A percentile compares a stretch with the other conserved stretches of the same genome.
Conservation (phyloP, 2,329 filamentous ascomycete genomes). For the Metarhizium humberi region DNA sequence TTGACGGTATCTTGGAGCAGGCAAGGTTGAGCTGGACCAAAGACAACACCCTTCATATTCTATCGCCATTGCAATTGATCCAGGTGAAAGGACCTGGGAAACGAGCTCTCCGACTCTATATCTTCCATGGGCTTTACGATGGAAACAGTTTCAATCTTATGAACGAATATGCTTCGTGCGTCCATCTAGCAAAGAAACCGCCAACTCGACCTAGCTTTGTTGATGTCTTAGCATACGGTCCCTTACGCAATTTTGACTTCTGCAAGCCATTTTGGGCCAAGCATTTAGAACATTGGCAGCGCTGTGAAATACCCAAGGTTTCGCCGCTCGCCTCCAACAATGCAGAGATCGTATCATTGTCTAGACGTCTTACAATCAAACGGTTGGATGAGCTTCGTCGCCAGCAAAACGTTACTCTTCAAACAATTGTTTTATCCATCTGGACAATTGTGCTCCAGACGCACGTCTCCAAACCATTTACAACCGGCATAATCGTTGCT, state of each 20-base stretch:
- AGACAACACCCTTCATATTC: conserved; percentile 38
- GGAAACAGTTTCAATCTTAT: conserved; percentile 67
- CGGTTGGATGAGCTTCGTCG: conserved; percentile 44
- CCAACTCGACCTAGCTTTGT: conserved; percentile 47
- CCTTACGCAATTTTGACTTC: conserved; percentile 39
- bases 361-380: conserved; percentile 24
- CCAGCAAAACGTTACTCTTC: conserved; percentile 62
- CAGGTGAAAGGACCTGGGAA: conserved; percentile 20
- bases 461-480: conserved; percentile 35
- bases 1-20: conserved; percentile 24
- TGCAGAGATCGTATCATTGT: conserved; percentile 5
- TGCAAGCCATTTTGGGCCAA: conserved; percentile 57
- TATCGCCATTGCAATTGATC: conserved; percentile 42
- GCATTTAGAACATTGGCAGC: conserved; percentile 33
- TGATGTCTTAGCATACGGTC: conserved; percentile 59
- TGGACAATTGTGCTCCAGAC: conserved; percentile 58
- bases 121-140: conserved; percentile 86
- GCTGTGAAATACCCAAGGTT: background rate
- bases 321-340: conserved; percentile 8
- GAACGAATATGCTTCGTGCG: conserved; percentile 41
- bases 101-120: conserved; percentile 1
- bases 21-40: conserved; percentile 42
- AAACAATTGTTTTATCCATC: conserved; percentile 66
- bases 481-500: conserved; percentile 68
- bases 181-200: conserved; percentile 12